Evolutionary conservation across 2,329 filamentous ascomycete species (phyloP), one percentile per base, ranked within the genome.

Genomic region (Orbilia oligospora): DNA sequence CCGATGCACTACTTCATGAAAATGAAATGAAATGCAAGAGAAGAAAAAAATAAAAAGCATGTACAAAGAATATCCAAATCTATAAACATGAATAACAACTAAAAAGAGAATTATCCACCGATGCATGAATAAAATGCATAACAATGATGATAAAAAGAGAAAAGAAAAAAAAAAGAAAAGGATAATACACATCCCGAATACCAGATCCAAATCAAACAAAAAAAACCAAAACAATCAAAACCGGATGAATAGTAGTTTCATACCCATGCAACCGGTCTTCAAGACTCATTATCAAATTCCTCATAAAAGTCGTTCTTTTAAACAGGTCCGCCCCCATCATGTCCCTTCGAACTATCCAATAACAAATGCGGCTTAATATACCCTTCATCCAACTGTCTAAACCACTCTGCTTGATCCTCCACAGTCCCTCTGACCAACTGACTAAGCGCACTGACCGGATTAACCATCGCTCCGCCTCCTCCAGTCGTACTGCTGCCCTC

Each of bases 321-420:
- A 22, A 68, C 78, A 6, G 68, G 38, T 12, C 81, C 81, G 30
- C 87, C 87, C 55, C 91, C 92, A 16, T 78, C 68, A 20, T 72
- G 68, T 24, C 68, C 69, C 75, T 78, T 78, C 27, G 68, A 72
- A 64, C 75, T 78, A 85, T 97, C 94, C 20, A 98, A 88, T 80
- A 98, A 85, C 70, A 98, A 85, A 83, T 91, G 93, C 18, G 95
- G 95, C 87, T 98, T 98, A 85, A 98, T 94, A 84, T 94, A 97
- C 78, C 94, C 93, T 84, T 99, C 96, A 84, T 99, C 96, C 77
- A 99, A 86, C 85, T 97, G 94, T 81, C 91, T 91, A 84, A 99
- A 97, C 85, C 97, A 90, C 55, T 92, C 93, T 9, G 93, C 92
- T 53, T 97, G 94, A 84, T 99, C 96, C 64, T 97, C 93, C 0